A percentile compares a stretch with the other conserved stretches of the same genome.
Evolutionary conservation across 805 yeast species (phyloP).

Genomic region (Monosporozyma servazzii): DNA sequence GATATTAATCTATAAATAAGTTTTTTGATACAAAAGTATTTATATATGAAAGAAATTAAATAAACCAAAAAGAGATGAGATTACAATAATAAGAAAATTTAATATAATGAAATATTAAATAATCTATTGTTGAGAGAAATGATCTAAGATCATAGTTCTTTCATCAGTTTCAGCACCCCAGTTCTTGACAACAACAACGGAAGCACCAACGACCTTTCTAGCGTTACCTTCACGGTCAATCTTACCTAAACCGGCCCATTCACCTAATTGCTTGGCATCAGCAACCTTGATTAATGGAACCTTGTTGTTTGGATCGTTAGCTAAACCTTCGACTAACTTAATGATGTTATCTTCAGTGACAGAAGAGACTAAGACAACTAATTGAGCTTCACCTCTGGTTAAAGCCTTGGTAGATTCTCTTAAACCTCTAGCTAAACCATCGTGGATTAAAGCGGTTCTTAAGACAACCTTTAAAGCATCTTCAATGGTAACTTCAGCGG

Average conservation of each 20-base stretch:
- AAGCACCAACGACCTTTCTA: conserved; percentile 99
- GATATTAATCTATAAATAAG: background rate
- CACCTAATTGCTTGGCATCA: conserved; percentile 99
- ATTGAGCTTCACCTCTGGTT: conserved; percentile 94
- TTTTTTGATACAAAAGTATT: background rate
- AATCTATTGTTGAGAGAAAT: conserved; percentile 80
- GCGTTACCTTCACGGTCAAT: conserved; percentile 99
- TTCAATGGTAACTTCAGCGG: conserved; percentile 90
- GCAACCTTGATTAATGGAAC: conserved; percentile 98
- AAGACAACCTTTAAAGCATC: conserved; percentile 97
- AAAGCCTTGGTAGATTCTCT: conserved; percentile 99
- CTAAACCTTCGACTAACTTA: conserved; percentile 97
- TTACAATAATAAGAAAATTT: background rate
- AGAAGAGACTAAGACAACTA: conserved; percentile 94
- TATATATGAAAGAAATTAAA: background rate
- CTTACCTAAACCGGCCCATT: conserved; percentile 99
- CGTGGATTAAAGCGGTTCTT: conserved; percentile 96
- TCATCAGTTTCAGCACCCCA: conserved; percentile 99
- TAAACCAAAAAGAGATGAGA: background rate
- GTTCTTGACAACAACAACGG: conserved; percentile 98
- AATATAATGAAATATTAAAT: conserved; percentile 5
- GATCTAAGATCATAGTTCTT: conserved; percentile 91
- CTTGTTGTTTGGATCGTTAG: conserved; percentile 94
- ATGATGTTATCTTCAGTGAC: conserved; percentile 96
- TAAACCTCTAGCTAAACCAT: conserved; percentile 99